phyloP scores from a whole-genome alignment of 164 flowering plant species.

The Pachysandra terminalis region DNA sequence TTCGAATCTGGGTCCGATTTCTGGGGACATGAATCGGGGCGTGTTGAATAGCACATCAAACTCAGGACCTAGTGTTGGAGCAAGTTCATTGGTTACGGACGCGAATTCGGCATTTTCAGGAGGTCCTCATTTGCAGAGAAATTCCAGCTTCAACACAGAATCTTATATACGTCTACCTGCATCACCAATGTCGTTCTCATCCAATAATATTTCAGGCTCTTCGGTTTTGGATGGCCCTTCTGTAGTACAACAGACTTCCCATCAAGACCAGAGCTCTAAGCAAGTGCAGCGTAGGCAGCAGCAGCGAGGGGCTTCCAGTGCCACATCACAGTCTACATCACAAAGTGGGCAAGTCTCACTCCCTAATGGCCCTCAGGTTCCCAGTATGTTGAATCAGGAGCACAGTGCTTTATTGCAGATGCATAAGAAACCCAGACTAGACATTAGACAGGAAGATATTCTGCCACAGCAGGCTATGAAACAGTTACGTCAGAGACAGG shows the following conservation, averaged over 20 bases:
- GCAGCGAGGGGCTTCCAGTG: constrained; percentile 64
- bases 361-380: constrained; percentile 35
- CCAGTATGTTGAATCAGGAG: constrained; percentile 56
- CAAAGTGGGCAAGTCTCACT: constrained; percentile 51
- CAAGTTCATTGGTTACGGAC: constrained; percentile 93
- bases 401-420: constrained; percentile 49
- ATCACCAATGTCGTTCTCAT: constrained; percentile 90
- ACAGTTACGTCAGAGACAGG: constrained; percentile 24
- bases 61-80: constrained; percentile 94
- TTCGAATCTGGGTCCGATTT: constrained; percentile 46
- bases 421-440: constrained; percentile 83
- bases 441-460: constrained; percentile 76
- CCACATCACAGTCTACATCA: constrained; percentile 59
- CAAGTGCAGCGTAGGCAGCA: constrained; percentile 54
- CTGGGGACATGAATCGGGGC: constrained; percentile 74
- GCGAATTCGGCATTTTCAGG: constrained; percentile 93
- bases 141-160: constrained; percentile 83
- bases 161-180: constrained; percentile 80
- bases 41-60: constrained; percentile 63
- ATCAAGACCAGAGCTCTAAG: constrained; percentile 60
- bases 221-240: constrained; percentile 79
- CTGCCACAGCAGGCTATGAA: constrained; percentile 77
- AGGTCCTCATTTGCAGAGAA: constrained; percentile 93
- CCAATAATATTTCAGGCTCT: constrained; percentile 84
- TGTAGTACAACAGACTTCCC: constrained; percentile 59